These are phyloP conservation scores for Torulaspora franciscae DNA, from an alignment of 805 yeast genomes.

Conservation along the genomic window DNA sequence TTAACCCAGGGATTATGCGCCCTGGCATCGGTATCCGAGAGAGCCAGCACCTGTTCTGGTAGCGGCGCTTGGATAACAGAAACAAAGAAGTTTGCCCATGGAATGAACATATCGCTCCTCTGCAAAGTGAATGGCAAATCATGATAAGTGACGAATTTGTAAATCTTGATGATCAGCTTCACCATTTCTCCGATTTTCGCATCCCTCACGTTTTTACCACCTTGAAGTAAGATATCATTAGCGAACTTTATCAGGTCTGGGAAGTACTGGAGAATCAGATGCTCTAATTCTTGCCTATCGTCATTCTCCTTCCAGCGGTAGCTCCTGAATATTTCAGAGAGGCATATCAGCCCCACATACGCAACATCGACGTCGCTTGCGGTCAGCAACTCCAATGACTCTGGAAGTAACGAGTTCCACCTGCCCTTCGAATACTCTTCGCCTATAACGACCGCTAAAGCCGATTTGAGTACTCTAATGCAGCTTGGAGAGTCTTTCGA, in stretches of 20 bases:
- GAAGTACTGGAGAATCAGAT: conserved; percentile 51
- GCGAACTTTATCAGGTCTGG: conserved; percentile 67
- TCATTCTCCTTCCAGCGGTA: conserved; percentile 68
- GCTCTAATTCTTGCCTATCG: conserved; percentile 49
- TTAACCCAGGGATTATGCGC: conserved; percentile 65
- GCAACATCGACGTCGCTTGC: conserved; percentile 41
- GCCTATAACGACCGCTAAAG: conserved; percentile 47
- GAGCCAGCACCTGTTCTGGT: conserved; percentile 33
- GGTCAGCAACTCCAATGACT: conserved; percentile 43
- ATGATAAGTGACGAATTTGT: conserved; percentile 68
- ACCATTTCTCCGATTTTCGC: conserved; percentile 63
- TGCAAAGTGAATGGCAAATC: conserved; percentile 68
- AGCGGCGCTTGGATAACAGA: conserved; percentile 56
- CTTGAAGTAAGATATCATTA: conserved; percentile 43
- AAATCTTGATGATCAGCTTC: conserved; percentile 65
- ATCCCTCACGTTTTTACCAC: conserved; percentile 31
- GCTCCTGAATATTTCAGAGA: conserved; percentile 63
- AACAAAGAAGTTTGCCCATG: conserved; percentile 78
- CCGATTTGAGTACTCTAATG: conserved; percentile 46
- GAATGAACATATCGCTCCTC: conserved; percentile 44
- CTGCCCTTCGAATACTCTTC: conserved; percentile 43
- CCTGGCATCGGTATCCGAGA: conserved; percentile 46
- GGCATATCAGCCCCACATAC: conserved; percentile 64
- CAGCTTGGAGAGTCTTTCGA: conserved; percentile 39
- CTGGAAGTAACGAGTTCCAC: conserved; percentile 53